Base-by-base conservation (phyloP, 164 flowering plant species). In the Buxus sempervirens region DNA sequence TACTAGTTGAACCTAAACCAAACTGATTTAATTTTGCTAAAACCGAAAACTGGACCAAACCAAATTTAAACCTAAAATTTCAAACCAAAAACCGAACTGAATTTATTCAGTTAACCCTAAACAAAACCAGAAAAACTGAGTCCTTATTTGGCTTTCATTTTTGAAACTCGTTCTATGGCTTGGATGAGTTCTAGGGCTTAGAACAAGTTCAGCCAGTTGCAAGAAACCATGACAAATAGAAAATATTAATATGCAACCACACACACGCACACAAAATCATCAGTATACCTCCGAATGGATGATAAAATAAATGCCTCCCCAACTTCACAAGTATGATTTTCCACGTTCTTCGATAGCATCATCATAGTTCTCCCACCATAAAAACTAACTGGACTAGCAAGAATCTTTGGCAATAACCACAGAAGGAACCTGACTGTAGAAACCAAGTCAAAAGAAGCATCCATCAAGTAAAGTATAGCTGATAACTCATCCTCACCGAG, bases 401-500 rank as follows among this genome's bases (percentile, higher is more conserved):
- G 80, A 74, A 80, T 84, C 80, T 88, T 96, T 21, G 93, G 96
- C 71, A 96, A 70, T 78, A 96, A 77, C 98, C 98, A 91, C n/a
- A 93, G 77, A 13, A 93, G 82, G 79, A 96, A 85, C 68, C 79
- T 91, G 65, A 75, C 75, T 4, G 89, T 96, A 53, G 86, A 85
- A 55, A 86, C 80, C 62, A 87, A 73, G 65, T 96, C 98, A 79
- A 76, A 63, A 73, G 85, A 86, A 63, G 82, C 76, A 83, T 96
- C 99, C 83, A 93, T 73, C 73, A 93, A 71, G 81, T 91, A 93
- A 20, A 96, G 70, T 68, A 91, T 78, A 62, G 78, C 60, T 42
- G 92, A 83, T 55, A 96, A 82, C 72, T 87, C 96, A 72, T 93
- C 96, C 75, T 93, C 98, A 69, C 90, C 86, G 65, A 96, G 91